These are phyloP conservation scores for Cordyceps cicadae DNA, from an alignment of 2,329 filamentous ascomycete species.

Conservation along the genomic window DNA sequence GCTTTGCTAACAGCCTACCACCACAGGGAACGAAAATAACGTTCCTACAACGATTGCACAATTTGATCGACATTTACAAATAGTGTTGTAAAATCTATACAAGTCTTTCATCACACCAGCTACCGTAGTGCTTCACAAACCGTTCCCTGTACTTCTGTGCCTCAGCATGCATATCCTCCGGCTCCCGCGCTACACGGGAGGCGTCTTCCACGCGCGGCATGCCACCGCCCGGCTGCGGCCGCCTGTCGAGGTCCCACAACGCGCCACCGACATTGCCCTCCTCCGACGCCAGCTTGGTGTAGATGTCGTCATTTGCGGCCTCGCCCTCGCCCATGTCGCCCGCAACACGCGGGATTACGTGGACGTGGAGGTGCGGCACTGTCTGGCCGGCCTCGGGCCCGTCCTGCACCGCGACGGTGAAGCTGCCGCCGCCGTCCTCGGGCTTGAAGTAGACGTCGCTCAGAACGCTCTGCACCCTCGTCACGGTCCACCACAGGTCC, in stretches of 20 bases:
- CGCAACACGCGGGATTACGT: conserved; percentile 69
- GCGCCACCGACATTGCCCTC: conserved; percentile 73
- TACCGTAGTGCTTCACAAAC: conserved; percentile 33
- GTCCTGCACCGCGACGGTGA: conserved; percentile 95
- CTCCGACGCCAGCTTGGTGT: conserved; percentile 73
- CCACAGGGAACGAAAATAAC: background rate
- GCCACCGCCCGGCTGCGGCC: conserved; percentile 43
- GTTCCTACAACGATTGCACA: background rate
- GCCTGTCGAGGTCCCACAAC: conserved; percentile 45
- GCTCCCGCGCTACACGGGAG: conserved; percentile 55
- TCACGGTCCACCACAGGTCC: conserved; percentile 83
- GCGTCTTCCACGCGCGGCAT: conserved; percentile 68
- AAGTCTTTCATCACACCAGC: too few relatives aligned
- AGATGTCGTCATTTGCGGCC: conserved; percentile 57
- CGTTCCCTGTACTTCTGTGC: conserved; percentile 56
- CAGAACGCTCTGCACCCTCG: conserved; percentile 71
- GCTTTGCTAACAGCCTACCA: background rate
- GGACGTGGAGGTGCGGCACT: conserved; percentile 86
- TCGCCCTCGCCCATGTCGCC: conserved; percentile 39
- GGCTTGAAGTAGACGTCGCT: conserved; percentile 48
- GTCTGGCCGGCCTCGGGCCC: conserved; percentile 86
- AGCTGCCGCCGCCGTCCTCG: conserved; percentile 53
- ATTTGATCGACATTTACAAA: background rate
- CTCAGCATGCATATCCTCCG: conserved; percentile 73
- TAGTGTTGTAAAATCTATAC: background rate